phyloP scores from a whole-genome alignment of 345 rosid species.

The Brassica nigra region DNA sequence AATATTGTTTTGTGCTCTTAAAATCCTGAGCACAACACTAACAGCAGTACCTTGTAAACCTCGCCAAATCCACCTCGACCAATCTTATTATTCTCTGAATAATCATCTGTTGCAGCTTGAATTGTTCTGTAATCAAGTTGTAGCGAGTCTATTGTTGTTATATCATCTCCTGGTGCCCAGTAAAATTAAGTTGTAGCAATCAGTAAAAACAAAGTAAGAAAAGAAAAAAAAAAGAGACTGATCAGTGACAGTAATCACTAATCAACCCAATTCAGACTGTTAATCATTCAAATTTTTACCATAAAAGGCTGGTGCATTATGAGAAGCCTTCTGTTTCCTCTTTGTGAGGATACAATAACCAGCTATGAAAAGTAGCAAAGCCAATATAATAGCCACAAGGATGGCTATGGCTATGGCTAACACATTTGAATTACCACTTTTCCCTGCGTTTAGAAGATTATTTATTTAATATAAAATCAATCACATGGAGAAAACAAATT shows the following conservation, averaged over 20 bases:
- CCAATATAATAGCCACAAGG: conserved; percentile 30
- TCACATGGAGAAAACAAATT: background rate
- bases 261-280: background rate
- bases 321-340: conserved; percentile 32
- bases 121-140: conserved; percentile 47
- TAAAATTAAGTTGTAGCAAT: background rate
- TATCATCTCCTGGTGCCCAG: conserved; percentile 32
- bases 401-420: conserved; percentile 45
- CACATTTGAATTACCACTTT: conserved; percentile 19
- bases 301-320: conserved; percentile 11
- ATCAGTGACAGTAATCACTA: background rate
- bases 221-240: background rate
- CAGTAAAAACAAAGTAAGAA: background rate
- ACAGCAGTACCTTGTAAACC: conserved; percentile 53
- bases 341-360: conserved; percentile 39
- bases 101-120: conserved; percentile 48
- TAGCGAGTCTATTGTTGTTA: conserved; percentile 45
- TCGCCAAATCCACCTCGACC: conserved; percentile 69
- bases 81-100: conserved; percentile 46
- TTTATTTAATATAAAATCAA: background rate
- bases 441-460: conserved; percentile 31
- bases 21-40: too few species aligned
- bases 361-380: conserved; percentile 28
- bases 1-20: too few species aligned
- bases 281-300: conserved; percentile 26